Base-by-base conservation (phyloP, 2,329 filamentous ascomycete genomes). In the Fusarium incarnatum region DNA sequence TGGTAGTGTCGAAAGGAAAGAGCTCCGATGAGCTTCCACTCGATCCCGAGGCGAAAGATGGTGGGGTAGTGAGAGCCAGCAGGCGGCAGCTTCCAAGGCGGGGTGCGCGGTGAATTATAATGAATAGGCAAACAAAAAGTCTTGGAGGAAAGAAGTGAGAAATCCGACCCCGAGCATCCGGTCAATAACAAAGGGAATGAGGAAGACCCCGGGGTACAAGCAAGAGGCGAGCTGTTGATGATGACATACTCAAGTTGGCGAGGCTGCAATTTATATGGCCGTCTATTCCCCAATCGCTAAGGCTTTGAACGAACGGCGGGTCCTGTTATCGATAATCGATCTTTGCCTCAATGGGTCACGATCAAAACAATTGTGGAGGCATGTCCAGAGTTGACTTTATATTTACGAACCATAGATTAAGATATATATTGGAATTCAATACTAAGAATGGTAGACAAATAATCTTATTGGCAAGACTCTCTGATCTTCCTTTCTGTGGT, bases 221-320 rank as follows among this genome's bases (percentile, higher is more conserved):
- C 52, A 54, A 58, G 56, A 64, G 53, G 54, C 60, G 59, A 60
- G 54, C 62, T 73, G 53, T 60, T 50, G 47, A 27, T 49, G 67
- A 71, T 75, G 71, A 66, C 73, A 75, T 72, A 68, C 48, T 73
- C 59, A 63, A 70, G 60, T 65, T 72, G 63, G 41, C 62, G 47
- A 75, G 72, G 70, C 66, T 70, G 50, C 56, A 69, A 70, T 75
- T 75, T 75, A 73, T 75, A 73, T 75, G 60, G 62, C 49, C 53
- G 60, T 61, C 60, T 53, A 42, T 22, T 55, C 70, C 57, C 54
- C 34, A 37, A 59, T 62, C 47, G 22, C 45, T 59, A 25, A 34
- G 30, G 18, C 12, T 54, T 64, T 64, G 41, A 55, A 66, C 46
- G 60, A 70, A 60, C 69, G 59, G 56, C 69, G 44, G 61, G 46